Evolutionary conservation across 768 basidiomycete genomes (phyloP), one percentile per base, ranked within the genome.

Genomic region (Scleroderma bovista): DNA sequence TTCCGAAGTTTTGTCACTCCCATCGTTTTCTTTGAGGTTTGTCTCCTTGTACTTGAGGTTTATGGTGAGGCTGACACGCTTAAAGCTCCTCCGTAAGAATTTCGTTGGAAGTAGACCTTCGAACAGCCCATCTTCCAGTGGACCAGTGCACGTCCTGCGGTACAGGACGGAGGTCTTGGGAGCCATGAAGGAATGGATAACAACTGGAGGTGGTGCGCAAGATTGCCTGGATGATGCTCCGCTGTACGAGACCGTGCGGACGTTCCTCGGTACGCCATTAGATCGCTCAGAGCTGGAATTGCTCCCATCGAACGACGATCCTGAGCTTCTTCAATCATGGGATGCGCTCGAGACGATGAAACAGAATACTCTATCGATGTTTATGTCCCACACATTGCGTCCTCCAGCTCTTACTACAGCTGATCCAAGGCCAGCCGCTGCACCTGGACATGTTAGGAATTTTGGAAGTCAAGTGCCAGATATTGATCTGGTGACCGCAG

Each of bases 1-100:
- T 93, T 88, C 61, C 75, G 90, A 37, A 88, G 86, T 58, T 89
- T 92, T 56, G 79, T 92, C 9, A 83, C 85, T 0, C 89, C 90
- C 0, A 64, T 85, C 8, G 85, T 86, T 2, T 87, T 93, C 58
- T 91, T 93, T 62, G 88, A 92, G 81, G 90, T 89, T 58, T 43
- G 77, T 59, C 50, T 42, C 41, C 38, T 17, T 7, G n/a, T 20
- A 17, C 2, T 42, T 26, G 2, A 3, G 7, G 2, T 15, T 19
- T 44, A 42, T 41, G 5, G 10, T 0, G 12, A 17, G 3, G 16
- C 60, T 59, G 12, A 64, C 16, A 22, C 10, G 3, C 15, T 16
- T 3, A 3, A 57, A 93, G 88, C 73, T 90, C 13, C 68, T 93
- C 47, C 78, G 86, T 45, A 91, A 90, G 68, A 79, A 83, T 29